These are phyloP conservation scores for Chamaecrista fasciculata DNA, from an alignment of 306 rosid genomes.

Conservation along the genomic window DNA sequence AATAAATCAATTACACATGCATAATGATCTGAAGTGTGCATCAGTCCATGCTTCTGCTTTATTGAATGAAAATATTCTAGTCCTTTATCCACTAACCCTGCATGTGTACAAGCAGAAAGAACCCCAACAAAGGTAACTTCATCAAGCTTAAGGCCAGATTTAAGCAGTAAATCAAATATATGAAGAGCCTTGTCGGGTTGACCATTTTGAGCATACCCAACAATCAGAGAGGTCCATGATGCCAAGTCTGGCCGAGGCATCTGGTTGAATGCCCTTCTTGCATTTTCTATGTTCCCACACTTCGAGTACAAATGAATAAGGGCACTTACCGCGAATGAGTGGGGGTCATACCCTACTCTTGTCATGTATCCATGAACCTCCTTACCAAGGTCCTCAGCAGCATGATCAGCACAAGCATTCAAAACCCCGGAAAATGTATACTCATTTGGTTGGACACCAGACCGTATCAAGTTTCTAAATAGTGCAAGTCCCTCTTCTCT, in stretches of 20 bases:
- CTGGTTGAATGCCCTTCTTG: slow-evolving; percentile 49
- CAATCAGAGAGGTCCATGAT: slow-evolving; percentile 69
- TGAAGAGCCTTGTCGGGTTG: slow-evolving; percentile 51
- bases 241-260: slow-evolving; percentile 60
- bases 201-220: slow-evolving; percentile 69
- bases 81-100: slow-evolving; percentile 62
- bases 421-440: slow-evolving; percentile 62
- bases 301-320: slow-evolving; percentile 68
- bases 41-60: slow-evolving; percentile 54
- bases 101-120: slow-evolving; percentile 69
- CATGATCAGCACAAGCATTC: slow-evolving; percentile 65
- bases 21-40: slow-evolving; percentile 60
- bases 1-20: slow-evolving; percentile 62
- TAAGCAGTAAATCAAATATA: slow-evolving; percentile 54
- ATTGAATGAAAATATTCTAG: slow-evolving; percentile 56
- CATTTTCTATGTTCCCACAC: slow-evolving; percentile 56
- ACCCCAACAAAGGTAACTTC: slow-evolving; percentile 62
- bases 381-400: slow-evolving; percentile 51
- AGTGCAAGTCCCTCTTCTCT: slow-evolving; percentile 63
- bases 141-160: slow-evolving; percentile 61
- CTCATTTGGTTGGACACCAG: slow-evolving; percentile 54
- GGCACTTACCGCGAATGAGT: slow-evolving; percentile 55
- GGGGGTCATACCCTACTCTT: slow-evolving; percentile 48
- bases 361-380: slow-evolving; percentile 66
- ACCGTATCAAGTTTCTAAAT: slow-evolving; percentile 44